phyloP scores from a whole-genome alignment of 2,329 filamentous ascomycete species.

The Leptographium procerum region DNA sequence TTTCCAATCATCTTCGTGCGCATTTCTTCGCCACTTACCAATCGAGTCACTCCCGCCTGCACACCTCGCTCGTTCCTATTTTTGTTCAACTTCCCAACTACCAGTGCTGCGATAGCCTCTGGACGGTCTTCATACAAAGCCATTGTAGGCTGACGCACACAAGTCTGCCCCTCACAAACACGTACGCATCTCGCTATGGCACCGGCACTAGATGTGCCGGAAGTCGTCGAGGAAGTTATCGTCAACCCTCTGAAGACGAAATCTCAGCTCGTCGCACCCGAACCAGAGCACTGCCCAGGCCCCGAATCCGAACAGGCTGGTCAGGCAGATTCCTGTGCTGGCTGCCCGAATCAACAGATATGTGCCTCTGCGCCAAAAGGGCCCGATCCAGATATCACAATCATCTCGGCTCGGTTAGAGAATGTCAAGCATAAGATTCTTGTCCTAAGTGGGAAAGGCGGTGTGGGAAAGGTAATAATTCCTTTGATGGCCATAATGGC shows the following conservation, averaged over 20 bases:
- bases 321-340: slow-evolving; percentile 72
- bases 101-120: neutral
- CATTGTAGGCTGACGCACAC: neutral
- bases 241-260: slow-evolving; percentile 65
- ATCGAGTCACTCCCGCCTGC: too few relatives aligned
- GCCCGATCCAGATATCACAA: slow-evolving; percentile 83
- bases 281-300: slow-evolving; percentile 93
- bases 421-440: slow-evolving; percentile 85
- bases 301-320: slow-evolving; percentile 66
- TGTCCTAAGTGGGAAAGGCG: slow-evolving; percentile 87
- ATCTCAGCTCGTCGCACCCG: slow-evolving; percentile 81
- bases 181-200: slow-evolving; percentile 46
- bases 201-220: slow-evolving; percentile 65
- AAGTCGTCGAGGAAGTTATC: slow-evolving; percentile 56
- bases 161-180: neutral
- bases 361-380: slow-evolving; percentile 92
- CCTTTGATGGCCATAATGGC: neutral
- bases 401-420: slow-evolving; percentile 74
- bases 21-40: slow-evolving; percentile 11
- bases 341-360: slow-evolving; percentile 91
- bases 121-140: neutral
- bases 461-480: slow-evolving; percentile 70
- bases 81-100: too few relatives aligned
- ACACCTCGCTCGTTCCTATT: too few relatives aligned
- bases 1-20: slow-evolving; percentile 9